Conservation (phyloP, 192 early-diverging fungal genomes). For the Pecoramyces ruminantium region DNA sequence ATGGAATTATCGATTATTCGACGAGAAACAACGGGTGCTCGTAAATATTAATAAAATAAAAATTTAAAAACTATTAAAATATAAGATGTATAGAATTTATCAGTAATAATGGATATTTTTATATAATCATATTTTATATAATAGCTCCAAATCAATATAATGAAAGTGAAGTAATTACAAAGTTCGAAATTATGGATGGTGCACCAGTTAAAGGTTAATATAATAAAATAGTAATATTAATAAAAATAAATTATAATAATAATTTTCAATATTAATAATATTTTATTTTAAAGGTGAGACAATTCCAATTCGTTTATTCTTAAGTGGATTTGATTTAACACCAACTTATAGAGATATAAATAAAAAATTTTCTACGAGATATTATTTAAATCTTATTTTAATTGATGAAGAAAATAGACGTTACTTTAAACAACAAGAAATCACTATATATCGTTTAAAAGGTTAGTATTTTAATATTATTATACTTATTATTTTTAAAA, state of each 20-base stretch:
- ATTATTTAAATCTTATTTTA: slow-evolving; percentile 93
- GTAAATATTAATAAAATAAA: slow-evolving; percentile 21
- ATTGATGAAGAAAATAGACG: slow-evolving; percentile 97
- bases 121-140: not conserved
- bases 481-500: not conserved
- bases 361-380: slow-evolving; percentile 97
- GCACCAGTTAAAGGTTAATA: slow-evolving; percentile 70
- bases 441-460: slow-evolving; percentile 2
- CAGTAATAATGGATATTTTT: too few species aligned
- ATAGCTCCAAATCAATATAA: slow-evolving; percentile 89
- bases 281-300: slow-evolving; percentile 81
- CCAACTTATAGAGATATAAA: slow-evolving; percentile 98
- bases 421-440: slow-evolving; percentile 98
- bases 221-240: not conserved
- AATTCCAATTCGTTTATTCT: slow-evolving; percentile 93
- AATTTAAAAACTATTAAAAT: too few species aligned
- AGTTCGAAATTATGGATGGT: slow-evolving; percentile 99
- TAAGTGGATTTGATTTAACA: slow-evolving; percentile 93
- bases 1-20: slow-evolving; percentile 99
- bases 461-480: not conserved
- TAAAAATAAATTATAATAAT: too few species aligned
- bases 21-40: slow-evolving; percentile 84
- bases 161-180: slow-evolving; percentile 96
- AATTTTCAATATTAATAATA: too few species aligned
- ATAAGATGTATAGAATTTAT: too few species aligned